Evolutionary conservation across 2,329 filamentous ascomycete genomes (phyloP).

Genomic region (Pyrenophora seminiperda): DNA sequence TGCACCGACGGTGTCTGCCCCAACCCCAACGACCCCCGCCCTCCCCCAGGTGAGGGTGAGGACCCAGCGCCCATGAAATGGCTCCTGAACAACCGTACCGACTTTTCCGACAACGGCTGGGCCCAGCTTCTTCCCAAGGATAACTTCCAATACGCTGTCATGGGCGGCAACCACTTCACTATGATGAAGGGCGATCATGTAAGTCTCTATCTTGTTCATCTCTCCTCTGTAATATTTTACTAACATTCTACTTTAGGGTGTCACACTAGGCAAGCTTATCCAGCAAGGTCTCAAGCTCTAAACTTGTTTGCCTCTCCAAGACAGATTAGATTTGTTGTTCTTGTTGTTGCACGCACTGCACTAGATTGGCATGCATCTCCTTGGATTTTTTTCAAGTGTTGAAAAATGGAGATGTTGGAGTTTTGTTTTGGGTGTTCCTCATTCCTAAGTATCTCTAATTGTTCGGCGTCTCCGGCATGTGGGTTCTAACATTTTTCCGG

Average conservation of each 20-base stretch:
- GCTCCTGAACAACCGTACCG: constrained; percentile 73
- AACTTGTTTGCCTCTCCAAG: constrained; percentile 1
- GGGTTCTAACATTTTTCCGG: too few species aligned
- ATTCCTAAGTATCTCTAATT: too few species aligned
- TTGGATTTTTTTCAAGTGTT: constrained; percentile 43
- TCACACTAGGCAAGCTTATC: constrained; percentile 51
- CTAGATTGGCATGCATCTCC: constrained; percentile 38
- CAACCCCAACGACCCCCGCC: constrained; percentile 67
- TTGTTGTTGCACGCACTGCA: too few species aligned
- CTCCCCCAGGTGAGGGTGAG: constrained; percentile 64
- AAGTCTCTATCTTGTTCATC: constrained; percentile 32
- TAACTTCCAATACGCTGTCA: constrained; percentile 68
- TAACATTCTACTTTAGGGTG: constrained; percentile 42
- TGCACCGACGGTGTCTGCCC: constrained; percentile 76
- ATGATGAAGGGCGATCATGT: constrained; percentile 71
- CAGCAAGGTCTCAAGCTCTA: constrained; percentile 49
- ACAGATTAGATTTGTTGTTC: constrained; percentile 12
- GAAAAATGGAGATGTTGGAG: constrained; percentile 41
- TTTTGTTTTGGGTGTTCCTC: constrained; percentile 21
- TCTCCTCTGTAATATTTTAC: constrained; percentile 6
- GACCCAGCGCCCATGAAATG: constrained; percentile 64
- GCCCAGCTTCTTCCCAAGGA: constrained; percentile 66
- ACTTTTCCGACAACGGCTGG: constrained; percentile 74
- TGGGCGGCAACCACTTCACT: constrained; percentile 75
- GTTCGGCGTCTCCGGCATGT: constrained; percentile 17